Percentiles rank a stretch among this genome's conserved stretches.
phyloP scores from a whole-genome alignment of 768 basidiomycete species.

The Russula earlei region DNA sequence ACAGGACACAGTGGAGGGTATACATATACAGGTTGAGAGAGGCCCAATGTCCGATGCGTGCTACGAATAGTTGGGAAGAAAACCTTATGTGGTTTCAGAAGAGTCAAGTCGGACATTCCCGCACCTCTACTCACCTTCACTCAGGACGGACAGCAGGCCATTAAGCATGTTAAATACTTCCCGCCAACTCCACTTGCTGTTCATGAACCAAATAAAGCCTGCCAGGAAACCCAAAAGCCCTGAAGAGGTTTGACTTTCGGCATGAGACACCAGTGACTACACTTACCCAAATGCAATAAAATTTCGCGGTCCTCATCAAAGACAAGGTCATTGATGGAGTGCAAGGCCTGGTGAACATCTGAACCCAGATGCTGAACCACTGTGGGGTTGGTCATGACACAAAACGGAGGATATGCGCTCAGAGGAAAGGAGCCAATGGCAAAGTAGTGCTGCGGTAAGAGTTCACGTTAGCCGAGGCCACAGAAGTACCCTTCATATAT shows the following conservation, averaged over 20 bases:
- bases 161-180: background rate
- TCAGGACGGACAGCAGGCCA: background rate
- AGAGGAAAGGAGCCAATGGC: background rate
- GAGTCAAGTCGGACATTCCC: background rate
- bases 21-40: conserved; percentile 6
- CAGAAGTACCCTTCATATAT: conserved; percentile 12
- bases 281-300: conserved; percentile 9
- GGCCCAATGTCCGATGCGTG: background rate
- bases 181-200: conserved; percentile 7
- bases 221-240: conserved; percentile 12
- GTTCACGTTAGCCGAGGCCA: background rate
- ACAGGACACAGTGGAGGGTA: background rate
- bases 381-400: background rate
- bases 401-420: background rate
- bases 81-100: background rate
- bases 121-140: conserved; percentile 4
- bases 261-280: background rate
- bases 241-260: background rate
- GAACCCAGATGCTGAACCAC: background rate
- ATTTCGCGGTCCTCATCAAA: conserved; percentile 7
- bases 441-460: background rate
- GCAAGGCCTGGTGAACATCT: background rate
- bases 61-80: conserved; percentile 16
- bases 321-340: conserved; percentile 4
- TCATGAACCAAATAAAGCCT: conserved; percentile 15